Base-by-base conservation (phyloP, 2,329 filamentous ascomycete species). In the Didymella keratinophila region DNA sequence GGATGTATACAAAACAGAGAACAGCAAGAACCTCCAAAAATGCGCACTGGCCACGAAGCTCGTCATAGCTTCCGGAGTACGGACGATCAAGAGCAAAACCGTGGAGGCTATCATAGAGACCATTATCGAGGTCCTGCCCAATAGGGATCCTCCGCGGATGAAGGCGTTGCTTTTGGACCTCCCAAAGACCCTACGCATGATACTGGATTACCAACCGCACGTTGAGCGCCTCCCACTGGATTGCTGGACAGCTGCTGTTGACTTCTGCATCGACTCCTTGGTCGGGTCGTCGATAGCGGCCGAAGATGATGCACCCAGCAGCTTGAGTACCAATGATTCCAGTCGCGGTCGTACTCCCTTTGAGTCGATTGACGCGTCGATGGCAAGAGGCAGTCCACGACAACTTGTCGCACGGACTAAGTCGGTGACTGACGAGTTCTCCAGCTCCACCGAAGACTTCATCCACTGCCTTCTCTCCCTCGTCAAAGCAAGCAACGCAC, bases 91-190 rank as follows among this genome's bases (percentile, higher is more conserved):
- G 69, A 81, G 83, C 59, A 96, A 92, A 74, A 94, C 93, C 0
- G 82, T 94, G n/a, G 85, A 89, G 66, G 86, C 90, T 6, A 80
- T 97, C 16, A 82, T 96, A 63, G 88, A 92, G 63, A 93, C 97
- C 76, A 89, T 98, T 60, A 88, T 87, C 3, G 88, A 97, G 64
- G 87, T 87, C 18, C 81, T 96, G 3, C 85, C 87, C 2, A 84
- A 81, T 16, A 76, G 83, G 1, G 84, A 87, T 52, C 87, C 87
- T 14, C 83, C 81, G 2, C 85, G 89, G 52, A 87, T 92, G 63
- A 83, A 87, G 56, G 27, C 20, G 11, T 88, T 90, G 12, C 81
- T 99, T 5, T 83, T 87, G 47, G 87, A 95, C 70, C 96, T 97
- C 73, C 83, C 91, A 65, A 96, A 91, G 78, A 85, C 88, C 20